A percentile compares a stretch with the other conserved stretches of the same genome.
Conservation (phyloP, 202 grass and related monocot genomes). For the Schoenoplectus tabernaemontani region DNA sequence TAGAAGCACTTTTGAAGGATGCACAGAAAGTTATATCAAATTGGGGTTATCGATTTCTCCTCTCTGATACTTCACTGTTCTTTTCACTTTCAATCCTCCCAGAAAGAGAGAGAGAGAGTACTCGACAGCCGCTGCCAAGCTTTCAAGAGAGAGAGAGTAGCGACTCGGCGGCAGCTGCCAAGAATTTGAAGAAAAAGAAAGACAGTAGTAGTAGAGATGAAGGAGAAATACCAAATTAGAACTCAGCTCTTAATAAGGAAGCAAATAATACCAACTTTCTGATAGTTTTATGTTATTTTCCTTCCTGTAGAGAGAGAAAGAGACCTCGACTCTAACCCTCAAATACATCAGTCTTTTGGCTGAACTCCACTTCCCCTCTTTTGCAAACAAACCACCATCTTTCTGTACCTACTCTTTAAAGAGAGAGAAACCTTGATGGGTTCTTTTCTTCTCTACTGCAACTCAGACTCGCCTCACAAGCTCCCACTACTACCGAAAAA, state of each 20-base stretch:
- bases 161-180: background rate
- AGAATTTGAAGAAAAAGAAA: background rate
- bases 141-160: background rate
- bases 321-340: background rate
- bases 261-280: slow-evolving; percentile 1
- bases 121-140: no score
- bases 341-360: background rate
- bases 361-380: background rate
- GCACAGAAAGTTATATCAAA: background rate
- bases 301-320: background rate
- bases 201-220: background rate
- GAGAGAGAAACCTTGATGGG: background rate
- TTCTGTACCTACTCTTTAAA: background rate
- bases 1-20: no score
- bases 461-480: background rate
- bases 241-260: background rate
- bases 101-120: no score
- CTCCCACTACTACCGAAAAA: background rate
- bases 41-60: background rate
- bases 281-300: background rate
- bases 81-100: background rate
- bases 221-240: slow-evolving; percentile 8
- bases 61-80: background rate
- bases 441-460: background rate
- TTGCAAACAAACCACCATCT: background rate